Base-by-base conservation (phyloP, 2,329 filamentous ascomycete species). In the Aquanectria penicillioides region DNA sequence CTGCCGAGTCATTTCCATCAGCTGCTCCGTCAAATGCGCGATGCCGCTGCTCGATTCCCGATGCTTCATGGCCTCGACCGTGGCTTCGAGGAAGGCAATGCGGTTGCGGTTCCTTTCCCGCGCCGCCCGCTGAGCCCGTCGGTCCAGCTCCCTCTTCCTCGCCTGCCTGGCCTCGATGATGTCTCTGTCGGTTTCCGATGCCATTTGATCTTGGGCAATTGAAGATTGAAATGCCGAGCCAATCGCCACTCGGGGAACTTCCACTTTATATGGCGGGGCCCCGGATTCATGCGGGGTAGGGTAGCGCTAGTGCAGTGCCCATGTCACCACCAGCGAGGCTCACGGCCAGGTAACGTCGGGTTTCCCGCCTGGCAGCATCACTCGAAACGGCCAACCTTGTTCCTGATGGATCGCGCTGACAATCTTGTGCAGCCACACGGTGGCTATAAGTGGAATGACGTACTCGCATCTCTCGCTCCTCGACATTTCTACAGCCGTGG, bases 311-410 rank as follows among this genome's bases (percentile, higher is more conserved):
- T n/a, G n/a, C n/a, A n/a, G n/a, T n/a, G n/a, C n/a, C n/a, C n/a
- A n/a, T n/a, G n/a, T n/a, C n/a, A n/a, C n/a, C n/a, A n/a, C n/a
- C n/a, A n/a, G n/a, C n/a, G n/a, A n/a, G n/a, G n/a, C 33, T 47
- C 23, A 53, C 6, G 50, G 18, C 67, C 68, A 68, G 0, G 61
- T 65, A 8, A 70, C 18, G 36, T 73, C 69, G 6, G 68, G 69
- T 10, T 62, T 70, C 1, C 71, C 72, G 0, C 68, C 68, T 0
- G 73, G 73, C n/a, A 73, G 53, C 68, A 73, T 74, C 28, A 74
- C 71, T 0, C 70, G 62, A n/a, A 75, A 64, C 1, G 67, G 63
- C 73, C 73, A 75, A 0, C 69, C 69, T 18, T 70, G 64, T 0
- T 40, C 22, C 20, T 59, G 46, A 33, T 73, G 64, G 3, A 74